Conservation (phyloP, 176 grass and related monocot species). For the Triticum turgidum region DNA sequence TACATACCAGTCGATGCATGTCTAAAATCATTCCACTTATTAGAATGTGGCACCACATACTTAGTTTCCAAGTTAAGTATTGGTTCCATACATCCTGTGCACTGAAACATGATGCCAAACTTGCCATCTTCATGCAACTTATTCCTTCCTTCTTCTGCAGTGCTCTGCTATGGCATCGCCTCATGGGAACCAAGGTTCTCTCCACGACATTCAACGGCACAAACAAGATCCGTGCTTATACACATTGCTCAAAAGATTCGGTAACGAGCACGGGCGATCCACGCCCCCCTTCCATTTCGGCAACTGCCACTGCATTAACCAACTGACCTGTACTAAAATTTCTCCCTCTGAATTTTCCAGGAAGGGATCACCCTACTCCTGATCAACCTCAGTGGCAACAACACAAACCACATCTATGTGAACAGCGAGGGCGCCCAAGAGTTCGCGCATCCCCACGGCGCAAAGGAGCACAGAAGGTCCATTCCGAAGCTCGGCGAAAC, state of each 20-base stretch:
- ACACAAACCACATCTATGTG: conserved; percentile 35
- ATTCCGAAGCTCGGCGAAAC: conserved; percentile 30
- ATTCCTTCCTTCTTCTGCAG: conserved; percentile 40
- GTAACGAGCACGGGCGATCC: conserved; percentile 14
- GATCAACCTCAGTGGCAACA: conserved; percentile 74
- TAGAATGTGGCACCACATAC: background rate
- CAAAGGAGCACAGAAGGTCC: conserved; percentile 32
- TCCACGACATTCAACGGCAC: conserved; percentile 49
- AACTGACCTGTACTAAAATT: background rate
- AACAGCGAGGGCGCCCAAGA: conserved; percentile 13
- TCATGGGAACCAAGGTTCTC: conserved; percentile 74
- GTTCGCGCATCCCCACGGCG: background rate
- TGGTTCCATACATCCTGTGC: background rate
- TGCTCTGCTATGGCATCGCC: conserved; percentile 73
- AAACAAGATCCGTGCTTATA: conserved; percentile 59
- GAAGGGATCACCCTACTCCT: conserved; percentile 64
- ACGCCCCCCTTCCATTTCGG: background rate
- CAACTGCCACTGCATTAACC: background rate
- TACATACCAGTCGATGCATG: background rate
- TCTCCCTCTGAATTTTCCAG: conserved; percentile 35
- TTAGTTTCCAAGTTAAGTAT: background rate
- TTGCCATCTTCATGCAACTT: conserved; percentile 11
- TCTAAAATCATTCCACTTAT: background rate
- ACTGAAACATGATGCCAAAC: background rate
- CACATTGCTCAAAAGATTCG: conserved; percentile 65